Conservation (phyloP, 148 eudicot genomes). For the Rhododendron ferrugineum region DNA sequence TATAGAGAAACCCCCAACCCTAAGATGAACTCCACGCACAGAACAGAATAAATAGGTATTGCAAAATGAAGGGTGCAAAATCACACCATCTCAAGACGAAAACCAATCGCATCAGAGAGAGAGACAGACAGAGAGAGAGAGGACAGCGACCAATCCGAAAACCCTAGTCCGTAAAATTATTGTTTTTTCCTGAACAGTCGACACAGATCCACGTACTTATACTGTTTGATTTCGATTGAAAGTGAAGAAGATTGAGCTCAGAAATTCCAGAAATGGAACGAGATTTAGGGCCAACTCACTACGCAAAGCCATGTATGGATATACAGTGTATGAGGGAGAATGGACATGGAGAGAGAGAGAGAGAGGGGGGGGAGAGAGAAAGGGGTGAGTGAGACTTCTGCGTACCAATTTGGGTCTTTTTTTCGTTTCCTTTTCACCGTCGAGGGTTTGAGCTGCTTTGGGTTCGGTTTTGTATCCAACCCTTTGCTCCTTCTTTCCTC, state of each 20-base stretch:
- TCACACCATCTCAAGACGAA: not conserved
- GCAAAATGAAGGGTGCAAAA: not conserved
- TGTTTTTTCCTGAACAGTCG: not conserved
- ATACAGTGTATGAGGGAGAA: not conserved
- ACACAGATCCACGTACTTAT: not conserved
- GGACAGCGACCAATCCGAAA: not conserved
- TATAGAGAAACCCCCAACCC: not conserved
- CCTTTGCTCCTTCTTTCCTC: not conserved
- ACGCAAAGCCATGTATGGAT: not conserved
- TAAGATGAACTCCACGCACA: not conserved
- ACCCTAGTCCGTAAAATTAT: not conserved
- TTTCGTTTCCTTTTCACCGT: conserved; percentile 1
- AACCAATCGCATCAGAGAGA: not conserved
- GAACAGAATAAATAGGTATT: not conserved
- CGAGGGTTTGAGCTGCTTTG: not conserved
- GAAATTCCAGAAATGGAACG: not conserved
- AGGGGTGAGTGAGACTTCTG: not conserved
- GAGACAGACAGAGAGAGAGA: not conserved
- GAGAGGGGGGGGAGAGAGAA: not conserved
- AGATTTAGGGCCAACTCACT: conserved; percentile 7
- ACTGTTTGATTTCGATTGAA: not conserved
- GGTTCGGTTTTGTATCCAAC: not conserved
- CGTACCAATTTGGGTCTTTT: conserved; percentile 3
- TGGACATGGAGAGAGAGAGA: not conserved
- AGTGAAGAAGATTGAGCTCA: not conserved